Evolutionary conservation across 139 green algal species (phyloP), one percentile per base, ranked within the genome.

Genomic region (Coelastrella sp.): DNA sequence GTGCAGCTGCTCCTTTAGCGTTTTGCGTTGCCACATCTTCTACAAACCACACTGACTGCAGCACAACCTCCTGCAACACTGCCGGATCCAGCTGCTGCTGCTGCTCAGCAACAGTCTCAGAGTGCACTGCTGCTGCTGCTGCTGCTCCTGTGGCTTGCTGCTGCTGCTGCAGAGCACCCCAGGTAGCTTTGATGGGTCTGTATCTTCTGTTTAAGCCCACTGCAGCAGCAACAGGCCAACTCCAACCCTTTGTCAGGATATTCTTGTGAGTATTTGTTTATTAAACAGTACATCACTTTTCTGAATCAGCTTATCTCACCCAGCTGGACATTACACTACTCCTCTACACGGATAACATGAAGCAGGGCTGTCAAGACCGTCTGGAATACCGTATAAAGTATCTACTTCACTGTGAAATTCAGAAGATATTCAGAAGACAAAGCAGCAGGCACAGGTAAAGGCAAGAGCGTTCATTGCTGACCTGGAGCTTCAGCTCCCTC

Each of bases 1-100:
- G 88, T n/a, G 84, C 88, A 25, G 87, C 49, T 57, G 90, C 75
- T 7, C 94, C 94, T 15, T 89, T 88, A 11, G 95, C 94, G 0
- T 93, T 87, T 63, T 88, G 59, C 0, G 79, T 82, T 0, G 92
- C 94, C 10, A 92, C 88, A 5, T 74, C 63, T 90, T 97, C 96
- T 58, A 98, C 90, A 87, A 96, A 97, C 11, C 24, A 22, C n/a
- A 96, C 79, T 24, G 93, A 93, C 6, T 17, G 49, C 90, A 95
- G 63, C 19, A 93, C 94, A 75, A 93, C 88, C 12, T 49, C 58
- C 79, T 82, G 24, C 84, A 95, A 63, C 20, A 88, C 84, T n/a
- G 19, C 68, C 12, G 7, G n/a, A 7, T 85, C 25, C 17, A 91
- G 27, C 6, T 27, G n/a, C 7, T 60, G 49, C 82, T n/a, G 63